phyloP scores from a whole-genome alignment of 805 yeast genomes.

The Pichia kluyveri region DNA sequence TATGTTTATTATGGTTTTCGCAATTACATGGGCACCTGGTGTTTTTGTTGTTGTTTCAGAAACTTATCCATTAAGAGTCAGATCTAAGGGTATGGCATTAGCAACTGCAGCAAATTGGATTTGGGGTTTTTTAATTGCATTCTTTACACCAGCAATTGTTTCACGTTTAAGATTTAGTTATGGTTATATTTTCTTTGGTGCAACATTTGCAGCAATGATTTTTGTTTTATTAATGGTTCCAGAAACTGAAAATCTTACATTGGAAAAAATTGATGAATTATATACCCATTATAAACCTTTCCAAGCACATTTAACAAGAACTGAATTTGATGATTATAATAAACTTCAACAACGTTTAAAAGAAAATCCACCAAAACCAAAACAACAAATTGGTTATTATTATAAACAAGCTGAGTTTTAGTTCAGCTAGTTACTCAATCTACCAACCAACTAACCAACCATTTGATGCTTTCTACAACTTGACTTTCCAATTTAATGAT shows the following conservation, averaged over 20 bases:
- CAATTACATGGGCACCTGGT: constrained; percentile 69
- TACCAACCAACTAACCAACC: too few relatives aligned
- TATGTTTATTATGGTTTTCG: constrained; percentile 55
- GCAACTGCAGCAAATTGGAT: constrained; percentile 61
- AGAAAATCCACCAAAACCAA: not conserved
- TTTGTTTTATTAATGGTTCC: constrained; percentile 43
- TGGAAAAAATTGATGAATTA: constrained; percentile 45
- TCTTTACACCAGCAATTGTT: constrained; percentile 47
- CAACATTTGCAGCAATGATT: constrained; percentile 38
- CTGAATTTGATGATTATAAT: not conserved
- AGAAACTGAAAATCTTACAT: constrained; percentile 45
- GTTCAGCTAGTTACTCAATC: too few relatives aligned
- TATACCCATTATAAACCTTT: constrained; percentile 26
- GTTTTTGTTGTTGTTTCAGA: constrained; percentile 60
- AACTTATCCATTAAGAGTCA: constrained; percentile 57
- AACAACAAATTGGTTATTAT: too few relatives aligned
- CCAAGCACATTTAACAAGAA: constrained; percentile 5
- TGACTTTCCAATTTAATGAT: too few relatives aligned
- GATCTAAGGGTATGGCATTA: constrained; percentile 53
- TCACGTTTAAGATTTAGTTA: constrained; percentile 41
- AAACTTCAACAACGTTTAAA: not conserved
- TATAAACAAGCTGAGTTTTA: too few relatives aligned
- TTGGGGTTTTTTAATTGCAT: constrained; percentile 45
- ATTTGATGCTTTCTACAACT: too few relatives aligned
- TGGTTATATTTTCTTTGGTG: constrained; percentile 31